These are phyloP conservation scores for Mycena crocata DNA, from an alignment of 768 basidiomycete genomes.

Conservation along the genomic window DNA sequence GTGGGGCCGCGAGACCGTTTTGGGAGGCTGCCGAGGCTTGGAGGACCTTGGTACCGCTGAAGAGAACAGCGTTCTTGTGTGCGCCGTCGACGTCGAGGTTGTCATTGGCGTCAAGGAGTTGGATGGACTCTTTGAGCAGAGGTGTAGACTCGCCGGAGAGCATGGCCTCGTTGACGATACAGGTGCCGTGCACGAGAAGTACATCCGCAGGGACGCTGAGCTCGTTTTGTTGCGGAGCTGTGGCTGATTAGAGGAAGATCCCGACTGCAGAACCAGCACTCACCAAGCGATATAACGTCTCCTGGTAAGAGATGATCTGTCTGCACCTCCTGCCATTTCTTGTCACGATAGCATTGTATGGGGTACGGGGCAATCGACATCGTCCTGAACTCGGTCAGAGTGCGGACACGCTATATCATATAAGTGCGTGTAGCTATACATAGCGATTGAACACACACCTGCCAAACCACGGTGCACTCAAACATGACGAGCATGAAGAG, in stretches of 20 bases:
- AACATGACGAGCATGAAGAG: constrained; percentile 98
- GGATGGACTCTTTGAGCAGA: constrained; percentile 93
- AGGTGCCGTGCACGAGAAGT: constrained; percentile 90
- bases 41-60: constrained; percentile 97
- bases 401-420: constrained; percentile 80
- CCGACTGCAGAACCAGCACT: constrained; percentile 19
- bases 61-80: constrained; percentile 91
- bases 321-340: constrained; percentile 82
- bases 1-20: constrained; percentile 54
- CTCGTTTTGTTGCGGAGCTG: constrained; percentile 79
- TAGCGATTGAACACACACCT: constrained; percentile 66
- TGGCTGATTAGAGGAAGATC: not conserved
- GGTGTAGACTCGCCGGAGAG: constrained; percentile 98
- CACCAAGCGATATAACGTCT: constrained; percentile 86
- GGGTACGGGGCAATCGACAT: constrained; percentile 95
- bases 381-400: constrained; percentile 94
- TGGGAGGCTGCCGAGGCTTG: constrained; percentile 62
- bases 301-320: constrained; percentile 92
- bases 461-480: constrained; percentile 99
- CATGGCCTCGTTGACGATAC: constrained; percentile 99
- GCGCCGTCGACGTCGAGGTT: constrained; percentile 85
- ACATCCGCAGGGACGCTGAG: constrained; percentile 94
- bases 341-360: constrained; percentile 84
- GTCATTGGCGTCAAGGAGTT: constrained; percentile 80
- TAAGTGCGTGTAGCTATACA: not conserved